phyloP scores from a whole-genome alignment of 345 rosid genomes.

The Reutealis trisperma region DNA sequence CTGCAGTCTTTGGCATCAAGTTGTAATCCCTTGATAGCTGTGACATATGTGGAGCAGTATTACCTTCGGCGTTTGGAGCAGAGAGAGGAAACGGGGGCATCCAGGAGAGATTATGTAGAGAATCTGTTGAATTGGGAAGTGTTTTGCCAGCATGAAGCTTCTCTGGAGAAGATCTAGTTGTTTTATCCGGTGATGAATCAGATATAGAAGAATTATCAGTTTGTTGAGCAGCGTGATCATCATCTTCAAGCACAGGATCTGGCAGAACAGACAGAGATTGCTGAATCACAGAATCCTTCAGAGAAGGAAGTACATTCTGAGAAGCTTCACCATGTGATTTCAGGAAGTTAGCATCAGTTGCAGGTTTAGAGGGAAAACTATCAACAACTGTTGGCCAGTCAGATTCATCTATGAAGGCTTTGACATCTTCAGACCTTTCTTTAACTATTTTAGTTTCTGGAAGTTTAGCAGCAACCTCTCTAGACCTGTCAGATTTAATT shows the following conservation, averaged over 20 bases:
- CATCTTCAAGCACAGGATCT: slow-evolving; percentile 28
- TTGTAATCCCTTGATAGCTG: slow-evolving; percentile 18
- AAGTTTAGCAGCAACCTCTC: slow-evolving; percentile 14
- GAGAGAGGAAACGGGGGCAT: slow-evolving; percentile 15
- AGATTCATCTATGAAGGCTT: slow-evolving; percentile 14
- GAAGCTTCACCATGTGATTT: slow-evolving; percentile 27
- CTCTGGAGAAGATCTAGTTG: slow-evolving; percentile 23
- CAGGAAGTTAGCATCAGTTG: slow-evolving; percentile 9
- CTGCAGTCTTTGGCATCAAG: slow-evolving; percentile 22
- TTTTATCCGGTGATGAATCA: slow-evolving; percentile 30
- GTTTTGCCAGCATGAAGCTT: slow-evolving; percentile 16
- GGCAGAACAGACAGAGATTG: slow-evolving; percentile 24
- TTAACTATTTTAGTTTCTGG: slow-evolving; percentile 17
- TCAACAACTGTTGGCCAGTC: slow-evolving; percentile 13
- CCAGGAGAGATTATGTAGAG: slow-evolving; percentile 23
- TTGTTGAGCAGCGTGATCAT: slow-evolving; percentile 24
- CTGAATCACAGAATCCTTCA: slow-evolving; percentile 19
- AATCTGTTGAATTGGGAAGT: slow-evolving; percentile 21
- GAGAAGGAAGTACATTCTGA: slow-evolving; percentile 5
- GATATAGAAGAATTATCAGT: slow-evolving; percentile 39
- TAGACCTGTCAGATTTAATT: slow-evolving; percentile 8
- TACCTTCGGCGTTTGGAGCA: slow-evolving; percentile 13
- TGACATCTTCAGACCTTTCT: slow-evolving; percentile 14
- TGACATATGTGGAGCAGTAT: slow-evolving; percentile 19
- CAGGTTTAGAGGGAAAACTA: slow-evolving; percentile 15